Conservation (phyloP, 768 basidiomycete genomes). For the Trametes cubensis region DNA sequence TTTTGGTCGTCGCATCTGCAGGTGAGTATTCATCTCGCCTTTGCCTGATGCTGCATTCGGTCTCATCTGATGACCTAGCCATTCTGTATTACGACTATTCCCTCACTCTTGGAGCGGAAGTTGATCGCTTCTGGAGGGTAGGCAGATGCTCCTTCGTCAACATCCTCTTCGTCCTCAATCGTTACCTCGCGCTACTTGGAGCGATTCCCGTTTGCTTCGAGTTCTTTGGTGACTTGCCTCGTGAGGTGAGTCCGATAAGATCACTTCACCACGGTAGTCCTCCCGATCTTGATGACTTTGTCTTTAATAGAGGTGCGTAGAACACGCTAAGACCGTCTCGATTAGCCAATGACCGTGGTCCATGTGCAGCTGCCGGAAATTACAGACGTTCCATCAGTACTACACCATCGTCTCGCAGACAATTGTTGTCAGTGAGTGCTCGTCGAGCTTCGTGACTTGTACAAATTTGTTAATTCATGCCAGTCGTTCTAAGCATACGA, state of each 20-base stretch:
- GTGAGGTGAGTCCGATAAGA: background rate
- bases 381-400: background rate
- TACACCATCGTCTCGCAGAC: background rate
- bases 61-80: constrained; percentile 12
- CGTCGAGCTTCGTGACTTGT: background rate
- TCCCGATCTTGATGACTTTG: no score
- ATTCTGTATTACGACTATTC: constrained; percentile 48
- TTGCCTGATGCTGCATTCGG: no score
- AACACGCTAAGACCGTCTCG: no score
- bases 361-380: background rate
- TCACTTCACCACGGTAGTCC: background rate
- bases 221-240: constrained; percentile 7
- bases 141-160: constrained; percentile 22
- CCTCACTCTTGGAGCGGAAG: constrained; percentile 46
- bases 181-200: constrained; percentile 29
- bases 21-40: no score
- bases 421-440: background rate
- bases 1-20: no score
- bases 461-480: background rate
- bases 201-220: constrained; percentile 25
- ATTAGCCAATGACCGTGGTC: no score
- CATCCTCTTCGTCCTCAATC: constrained; percentile 26
- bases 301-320: no score
- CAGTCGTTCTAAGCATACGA: constrained; percentile 24
- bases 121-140: constrained; percentile 48